Evolutionary conservation across 1,139 yeast genomes (phyloP), one percentile per base, ranked within the genome.

Genomic region (Saccharomycopsis crataegensis): DNA sequence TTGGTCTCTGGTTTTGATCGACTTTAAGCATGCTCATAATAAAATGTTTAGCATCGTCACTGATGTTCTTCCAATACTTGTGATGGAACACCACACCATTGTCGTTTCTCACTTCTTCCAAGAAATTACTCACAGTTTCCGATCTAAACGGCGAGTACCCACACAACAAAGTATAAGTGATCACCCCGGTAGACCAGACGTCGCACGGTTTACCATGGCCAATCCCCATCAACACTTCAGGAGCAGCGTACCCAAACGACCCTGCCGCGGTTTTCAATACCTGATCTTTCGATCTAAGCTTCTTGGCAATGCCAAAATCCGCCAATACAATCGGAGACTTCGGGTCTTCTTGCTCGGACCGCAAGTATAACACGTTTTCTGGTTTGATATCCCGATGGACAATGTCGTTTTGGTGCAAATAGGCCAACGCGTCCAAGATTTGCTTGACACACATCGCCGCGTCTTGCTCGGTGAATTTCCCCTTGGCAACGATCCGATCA

Each of bases 141-240:
- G 96, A 82, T 50, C 91, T 73, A 70, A 91, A 90, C 3, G 98
- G 97, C 8, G 96, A 85, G 67, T 90, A 90, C 1, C 99, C 99
- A 63, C 95, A 89, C 51, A 93, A 75, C 53, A 91, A 72, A 0
- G 97, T 90, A 68, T 90, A 93, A 0, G 96, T 81, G 52, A 93
- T 87, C 8, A 90, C 96, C 31, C 97, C 97, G 47, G 90, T 68
- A 1, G 95, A 85, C 97, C 97, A 90, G 47, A 90, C 77, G 66
- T 90, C 97, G 67, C 96, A 90, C 1, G 96, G 91, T 64, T 86
- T 88, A 46, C 96, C 94, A 69, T 90, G 96, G 7, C 96, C 96
- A 43, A 74, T 70, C 6, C 87, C 83, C 49, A 78, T 68, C 41
- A 90, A 73, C 4, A 90, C 93, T 66, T 90, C 97, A 0, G 97